Conservation (phyloP, 2,329 filamentous ascomycete species). For the Alternaria infectoria region DNA sequence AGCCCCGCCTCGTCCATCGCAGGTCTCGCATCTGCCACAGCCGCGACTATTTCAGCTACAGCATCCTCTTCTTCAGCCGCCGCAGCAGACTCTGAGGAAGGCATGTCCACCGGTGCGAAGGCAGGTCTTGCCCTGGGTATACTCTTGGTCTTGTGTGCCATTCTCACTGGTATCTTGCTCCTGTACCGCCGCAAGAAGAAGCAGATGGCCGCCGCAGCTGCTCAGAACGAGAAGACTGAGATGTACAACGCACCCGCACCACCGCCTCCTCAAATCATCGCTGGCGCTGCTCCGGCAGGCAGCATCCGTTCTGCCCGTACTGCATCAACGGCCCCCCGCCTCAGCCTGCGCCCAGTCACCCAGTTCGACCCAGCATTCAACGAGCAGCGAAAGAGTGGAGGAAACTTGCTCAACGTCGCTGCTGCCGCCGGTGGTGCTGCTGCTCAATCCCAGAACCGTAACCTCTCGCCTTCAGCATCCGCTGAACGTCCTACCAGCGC, state of each 20-base stretch:
- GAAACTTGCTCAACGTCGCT: constrained; percentile 42
- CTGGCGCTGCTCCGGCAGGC: constrained; percentile 29
- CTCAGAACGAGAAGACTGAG: constrained; percentile 51
- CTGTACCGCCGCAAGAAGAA: constrained; percentile 76
- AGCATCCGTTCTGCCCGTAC: constrained; percentile 54
- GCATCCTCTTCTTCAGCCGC: constrained; percentile 23
- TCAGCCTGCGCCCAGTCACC: constrained; percentile 84
- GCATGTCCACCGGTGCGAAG: constrained; percentile 62
- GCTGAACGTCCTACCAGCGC: constrained; percentile 37
- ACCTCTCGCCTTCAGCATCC: constrained; percentile 23
- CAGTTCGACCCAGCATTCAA: constrained; percentile 77
- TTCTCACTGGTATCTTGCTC: constrained; percentile 74
- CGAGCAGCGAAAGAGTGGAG: constrained; percentile 50
- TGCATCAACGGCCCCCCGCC: constrained; percentile 70
- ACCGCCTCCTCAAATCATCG: constrained; percentile 31
- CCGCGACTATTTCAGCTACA: constrained; percentile 33
- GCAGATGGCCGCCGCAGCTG: constrained; percentile 51
- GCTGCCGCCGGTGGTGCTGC: constrained; percentile 36
- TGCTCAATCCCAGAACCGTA: constrained; percentile 21
- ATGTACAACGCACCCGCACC: constrained; percentile 37
- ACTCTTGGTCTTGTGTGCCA: constrained; percentile 69
- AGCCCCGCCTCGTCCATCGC: constrained; percentile 22
- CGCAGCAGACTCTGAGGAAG: constrained; percentile 30
- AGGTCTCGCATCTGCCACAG: constrained; percentile 27
- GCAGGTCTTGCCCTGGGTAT: constrained; percentile 88